Percentiles rank a stretch among this genome's conserved stretches.
phyloP scores from a whole-genome alignment of 345 rosid species.

The Eucalyptus polyanthemos region DNA sequence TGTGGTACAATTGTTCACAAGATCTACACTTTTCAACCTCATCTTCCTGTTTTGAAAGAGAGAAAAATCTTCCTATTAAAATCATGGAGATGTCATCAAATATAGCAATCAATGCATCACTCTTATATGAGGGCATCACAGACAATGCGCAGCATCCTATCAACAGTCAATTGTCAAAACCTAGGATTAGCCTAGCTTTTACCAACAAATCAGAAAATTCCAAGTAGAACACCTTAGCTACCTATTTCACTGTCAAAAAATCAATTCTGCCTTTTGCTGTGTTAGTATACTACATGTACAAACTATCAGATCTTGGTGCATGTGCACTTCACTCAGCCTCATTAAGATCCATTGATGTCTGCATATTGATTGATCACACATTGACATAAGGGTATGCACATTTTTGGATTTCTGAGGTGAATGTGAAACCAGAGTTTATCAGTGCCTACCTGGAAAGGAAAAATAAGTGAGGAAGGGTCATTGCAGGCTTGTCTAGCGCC shows the following conservation, averaged over 20 bases:
- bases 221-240: not conserved
- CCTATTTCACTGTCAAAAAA: not conserved
- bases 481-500: conserved; percentile 76
- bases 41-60: conserved; percentile 47
- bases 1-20: conserved; percentile 60
- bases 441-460: conserved; percentile 80
- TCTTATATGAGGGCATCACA: not conserved
- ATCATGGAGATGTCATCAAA: not conserved
- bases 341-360: not conserved
- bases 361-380: not conserved
- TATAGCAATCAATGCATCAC: not conserved
- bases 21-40: conserved; percentile 49
- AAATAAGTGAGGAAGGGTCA: conserved; percentile 88
- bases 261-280: not conserved
- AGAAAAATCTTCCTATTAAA: not conserved
- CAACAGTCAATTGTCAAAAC: not conserved
- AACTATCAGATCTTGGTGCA: not conserved
- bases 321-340: not conserved
- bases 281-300: not conserved
- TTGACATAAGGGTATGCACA: not conserved
- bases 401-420: not conserved
- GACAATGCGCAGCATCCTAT: not conserved
- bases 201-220: not conserved
- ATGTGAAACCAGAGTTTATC: not conserved
- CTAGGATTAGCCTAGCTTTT: not conserved